Evolutionary conservation across 1,284 basidiomycete genomes (phyloP).

Genomic region (Heterobasidion parviporum): DNA sequence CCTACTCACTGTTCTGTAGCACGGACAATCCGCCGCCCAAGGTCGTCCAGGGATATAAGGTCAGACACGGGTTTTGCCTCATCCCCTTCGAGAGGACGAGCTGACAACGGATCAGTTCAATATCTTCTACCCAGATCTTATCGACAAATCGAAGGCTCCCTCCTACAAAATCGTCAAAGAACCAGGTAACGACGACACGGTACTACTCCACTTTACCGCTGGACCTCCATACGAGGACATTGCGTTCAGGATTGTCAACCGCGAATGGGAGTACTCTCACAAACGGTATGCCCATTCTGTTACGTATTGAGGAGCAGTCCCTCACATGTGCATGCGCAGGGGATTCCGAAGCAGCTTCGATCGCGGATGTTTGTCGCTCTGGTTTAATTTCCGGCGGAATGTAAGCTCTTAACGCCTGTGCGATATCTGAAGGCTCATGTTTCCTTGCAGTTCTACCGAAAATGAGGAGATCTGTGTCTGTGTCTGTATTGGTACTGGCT

Average conservation of each 20-base stretch:
- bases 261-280: constrained; percentile 98
- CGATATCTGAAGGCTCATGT: constrained; percentile 7
- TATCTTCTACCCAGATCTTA: constrained; percentile 92
- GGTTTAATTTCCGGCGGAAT: constrained; percentile 85
- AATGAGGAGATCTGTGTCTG: constrained; percentile 25
- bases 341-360: constrained; percentile 83
- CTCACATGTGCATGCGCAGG: constrained; percentile 28
- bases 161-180: constrained; percentile 93
- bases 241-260: constrained; percentile 95
- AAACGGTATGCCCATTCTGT: constrained; percentile 55
- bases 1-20: constrained; percentile 28
- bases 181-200: constrained; percentile 90
- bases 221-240: constrained; percentile 99
- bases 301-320: constrained; percentile 1
- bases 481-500: constrained; percentile 2
- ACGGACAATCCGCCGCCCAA: constrained; percentile 96
- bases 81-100: neutral
- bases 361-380: constrained; percentile 75
- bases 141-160: constrained; percentile 94
- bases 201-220: constrained; percentile 88
- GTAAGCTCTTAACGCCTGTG: constrained; percentile 35
- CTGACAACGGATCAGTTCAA: constrained; percentile 55
- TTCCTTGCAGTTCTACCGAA: constrained; percentile 58
- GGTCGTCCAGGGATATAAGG: constrained; percentile 98
- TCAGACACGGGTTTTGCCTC: constrained; percentile 19